Evolutionary conservation across 164 flowering plant species (phyloP).

Genomic region (Tetrastigma voinierianum): DNA sequence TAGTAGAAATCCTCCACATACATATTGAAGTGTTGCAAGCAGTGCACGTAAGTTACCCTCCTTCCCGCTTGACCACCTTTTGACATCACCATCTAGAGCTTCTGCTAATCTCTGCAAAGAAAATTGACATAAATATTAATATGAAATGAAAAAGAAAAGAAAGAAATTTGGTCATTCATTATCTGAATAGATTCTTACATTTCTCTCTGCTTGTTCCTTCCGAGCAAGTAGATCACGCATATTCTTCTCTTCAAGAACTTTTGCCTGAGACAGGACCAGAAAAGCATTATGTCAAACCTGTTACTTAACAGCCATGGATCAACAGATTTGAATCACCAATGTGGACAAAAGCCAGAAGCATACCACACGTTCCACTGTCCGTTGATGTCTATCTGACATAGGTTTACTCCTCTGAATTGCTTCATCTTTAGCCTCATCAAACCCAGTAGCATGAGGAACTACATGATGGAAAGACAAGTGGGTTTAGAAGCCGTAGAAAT

Average conservation of each 20-base stretch:
- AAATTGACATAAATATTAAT: neutral
- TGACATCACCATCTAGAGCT: conserved; percentile 82
- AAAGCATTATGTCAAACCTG: too few relatives aligned
- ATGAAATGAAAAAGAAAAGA: neutral
- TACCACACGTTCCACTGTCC: conserved; percentile 60
- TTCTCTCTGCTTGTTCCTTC: conserved; percentile 86
- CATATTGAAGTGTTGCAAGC: conserved; percentile 93
- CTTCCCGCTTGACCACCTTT: conserved; percentile 93
- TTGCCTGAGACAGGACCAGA: conserved; percentile 54
- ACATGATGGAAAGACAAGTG: conserved; percentile 6
- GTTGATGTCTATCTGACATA: conserved; percentile 46
- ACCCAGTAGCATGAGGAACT: conserved; percentile 22
- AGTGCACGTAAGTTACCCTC: conserved; percentile 86
- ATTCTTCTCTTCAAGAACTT: conserved; percentile 92
- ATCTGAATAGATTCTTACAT: conserved; percentile 38
- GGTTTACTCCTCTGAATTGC: conserved; percentile 54
- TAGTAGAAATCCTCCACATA: conserved; percentile 28
- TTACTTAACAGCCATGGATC: neutral
- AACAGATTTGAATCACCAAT: neutral
- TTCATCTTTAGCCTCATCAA: conserved; percentile 32
- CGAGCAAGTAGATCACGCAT: conserved; percentile 79
- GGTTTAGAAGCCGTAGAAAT: conserved; percentile 1
- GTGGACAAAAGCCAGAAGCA: conserved; percentile 4
- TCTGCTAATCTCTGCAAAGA: conserved; percentile 82
- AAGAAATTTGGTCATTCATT: conserved; percentile 2